These are phyloP conservation scores for Kodamaea derodonti DNA, from an alignment of 1,139 yeast species.

Conservation along the genomic window DNA sequence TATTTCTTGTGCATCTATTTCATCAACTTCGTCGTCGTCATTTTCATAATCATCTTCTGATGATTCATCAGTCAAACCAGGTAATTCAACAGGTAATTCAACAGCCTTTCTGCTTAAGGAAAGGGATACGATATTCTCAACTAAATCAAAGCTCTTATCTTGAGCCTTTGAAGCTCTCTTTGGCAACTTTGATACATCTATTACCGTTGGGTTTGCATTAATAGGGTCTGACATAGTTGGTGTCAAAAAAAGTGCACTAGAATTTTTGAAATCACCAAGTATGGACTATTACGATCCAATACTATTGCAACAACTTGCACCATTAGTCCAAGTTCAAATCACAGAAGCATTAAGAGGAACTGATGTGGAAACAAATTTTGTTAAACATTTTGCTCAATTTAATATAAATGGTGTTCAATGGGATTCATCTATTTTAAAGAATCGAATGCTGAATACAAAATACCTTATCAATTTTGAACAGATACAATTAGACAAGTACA, in stretches of 20 bases:
- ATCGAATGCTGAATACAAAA: conserved; percentile 33
- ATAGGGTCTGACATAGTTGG: conserved; percentile 62
- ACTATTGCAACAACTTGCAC: conserved; percentile 32
- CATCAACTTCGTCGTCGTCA: conserved; percentile 40
- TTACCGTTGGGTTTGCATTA: conserved; percentile 87
- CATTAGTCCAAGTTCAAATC: conserved; percentile 23
- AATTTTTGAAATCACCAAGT: not conserved
- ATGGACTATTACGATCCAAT: conserved; percentile 11
- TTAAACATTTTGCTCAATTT: conserved; percentile 9
- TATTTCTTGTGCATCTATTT: conserved; percentile 64
- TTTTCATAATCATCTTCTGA: conserved; percentile 10
- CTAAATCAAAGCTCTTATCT: conserved; percentile 16
- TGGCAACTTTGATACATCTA: conserved; percentile 75
- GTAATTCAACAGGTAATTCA: conserved; percentile 12
- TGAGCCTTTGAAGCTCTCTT: conserved; percentile 38
- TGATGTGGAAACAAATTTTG: conserved; percentile 4
- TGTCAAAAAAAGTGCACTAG: not conserved
- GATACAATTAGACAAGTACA: conserved; percentile 3
- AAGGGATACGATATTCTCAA: conserved; percentile 21
- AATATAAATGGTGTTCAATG: conserved; percentile 25
- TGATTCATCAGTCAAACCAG: conserved; percentile 27
- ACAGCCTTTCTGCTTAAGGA: conserved; percentile 14
- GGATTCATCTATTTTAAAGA: conserved; percentile 40
- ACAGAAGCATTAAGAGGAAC: conserved; percentile 7
- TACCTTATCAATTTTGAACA: conserved; percentile 22